Conservation (phyloP, 768 basidiomycete genomes). For the Boletus tomentosulus region DNA sequence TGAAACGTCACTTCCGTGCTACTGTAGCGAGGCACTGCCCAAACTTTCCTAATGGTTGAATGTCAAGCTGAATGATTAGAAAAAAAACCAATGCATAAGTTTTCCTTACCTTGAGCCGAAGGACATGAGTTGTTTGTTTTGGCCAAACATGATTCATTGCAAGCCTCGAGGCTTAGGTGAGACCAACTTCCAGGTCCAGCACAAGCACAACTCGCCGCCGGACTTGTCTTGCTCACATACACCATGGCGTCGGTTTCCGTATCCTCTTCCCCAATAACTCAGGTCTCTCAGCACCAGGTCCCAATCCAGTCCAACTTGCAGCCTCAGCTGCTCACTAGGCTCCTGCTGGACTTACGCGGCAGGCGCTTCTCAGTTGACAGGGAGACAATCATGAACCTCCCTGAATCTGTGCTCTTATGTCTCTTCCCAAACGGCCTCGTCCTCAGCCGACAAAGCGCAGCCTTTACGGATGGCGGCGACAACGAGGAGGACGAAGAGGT, state of each 20-base stretch:
- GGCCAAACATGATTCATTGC: slow-evolving; percentile 25
- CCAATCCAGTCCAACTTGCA: slow-evolving; percentile 70
- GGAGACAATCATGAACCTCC: slow-evolving; percentile 97
- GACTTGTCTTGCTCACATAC: slow-evolving; percentile 13
- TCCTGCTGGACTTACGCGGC: slow-evolving; percentile 90
- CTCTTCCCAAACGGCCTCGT: slow-evolving; percentile 97
- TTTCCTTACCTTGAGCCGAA: not conserved
- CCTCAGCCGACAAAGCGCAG: slow-evolving; percentile 79
- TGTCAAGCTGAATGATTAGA: not conserved
- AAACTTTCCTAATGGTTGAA: not conserved
- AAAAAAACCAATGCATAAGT: not conserved
- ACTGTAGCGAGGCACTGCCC: not conserved
- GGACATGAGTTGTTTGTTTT: slow-evolving; percentile 25
- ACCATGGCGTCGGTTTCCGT: slow-evolving; percentile 36
- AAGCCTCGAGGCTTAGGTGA: slow-evolving; percentile 30
- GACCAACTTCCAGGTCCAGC: slow-evolving; percentile 14
- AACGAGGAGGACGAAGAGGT: slow-evolving; percentile 85
- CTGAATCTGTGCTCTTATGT: slow-evolving; percentile 94
- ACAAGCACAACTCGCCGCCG: slow-evolving; percentile 9
- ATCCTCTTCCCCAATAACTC: slow-evolving; percentile 55
- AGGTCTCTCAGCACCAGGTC: slow-evolving; percentile 48
- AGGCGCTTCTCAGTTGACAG: slow-evolving; percentile 91
- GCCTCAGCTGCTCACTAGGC: slow-evolving; percentile 82
- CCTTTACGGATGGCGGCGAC: slow-evolving; percentile 68
- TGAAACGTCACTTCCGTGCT: not conserved